Percentiles rank a stretch among this genome's conserved stretches.
Evolutionary conservation across 2,329 filamentous ascomycete genomes (phyloP).

Genomic region (Neopestalotiopsis clavispora): DNA sequence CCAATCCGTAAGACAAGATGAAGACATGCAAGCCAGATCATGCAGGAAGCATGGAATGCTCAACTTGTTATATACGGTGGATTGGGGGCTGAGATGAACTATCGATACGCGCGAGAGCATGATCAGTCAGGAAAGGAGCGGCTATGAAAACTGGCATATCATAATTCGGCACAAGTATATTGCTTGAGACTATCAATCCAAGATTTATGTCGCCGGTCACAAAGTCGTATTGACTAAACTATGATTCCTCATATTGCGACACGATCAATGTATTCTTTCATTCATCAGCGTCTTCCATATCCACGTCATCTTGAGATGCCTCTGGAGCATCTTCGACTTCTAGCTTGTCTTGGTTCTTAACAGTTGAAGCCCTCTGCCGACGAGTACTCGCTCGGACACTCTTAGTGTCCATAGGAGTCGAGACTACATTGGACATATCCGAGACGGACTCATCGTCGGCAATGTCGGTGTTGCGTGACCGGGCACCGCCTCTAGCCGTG

Average conservation of each 20-base stretch:
- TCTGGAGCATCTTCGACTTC: not conserved
- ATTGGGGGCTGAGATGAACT: no score
- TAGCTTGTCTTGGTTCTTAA: not conserved
- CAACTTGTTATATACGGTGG: no score
- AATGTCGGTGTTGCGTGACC: not conserved
- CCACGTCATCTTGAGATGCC: not conserved
- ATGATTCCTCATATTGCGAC: not conserved
- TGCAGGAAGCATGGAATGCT: no score
- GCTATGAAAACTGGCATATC: no score
- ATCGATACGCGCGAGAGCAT: no score
- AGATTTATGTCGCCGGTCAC: no score
- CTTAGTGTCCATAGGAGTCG: not conserved
- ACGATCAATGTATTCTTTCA: not conserved
- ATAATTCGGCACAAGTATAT: no score
- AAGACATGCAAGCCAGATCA: no score
- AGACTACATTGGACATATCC: not conserved
- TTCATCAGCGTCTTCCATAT: not conserved
- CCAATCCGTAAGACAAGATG: no score
- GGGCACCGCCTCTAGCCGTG: not conserved
- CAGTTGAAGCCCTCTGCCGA: not conserved
- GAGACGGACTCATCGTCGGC: not conserved
- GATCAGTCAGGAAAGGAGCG: no score
- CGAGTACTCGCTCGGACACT: not conserved
- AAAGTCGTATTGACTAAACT: no score
- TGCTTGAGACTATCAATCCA: no score